Evolutionary conservation across 2,329 filamentous ascomycete species (phyloP).

Genomic region (Cryphonectria radicalis): DNA sequence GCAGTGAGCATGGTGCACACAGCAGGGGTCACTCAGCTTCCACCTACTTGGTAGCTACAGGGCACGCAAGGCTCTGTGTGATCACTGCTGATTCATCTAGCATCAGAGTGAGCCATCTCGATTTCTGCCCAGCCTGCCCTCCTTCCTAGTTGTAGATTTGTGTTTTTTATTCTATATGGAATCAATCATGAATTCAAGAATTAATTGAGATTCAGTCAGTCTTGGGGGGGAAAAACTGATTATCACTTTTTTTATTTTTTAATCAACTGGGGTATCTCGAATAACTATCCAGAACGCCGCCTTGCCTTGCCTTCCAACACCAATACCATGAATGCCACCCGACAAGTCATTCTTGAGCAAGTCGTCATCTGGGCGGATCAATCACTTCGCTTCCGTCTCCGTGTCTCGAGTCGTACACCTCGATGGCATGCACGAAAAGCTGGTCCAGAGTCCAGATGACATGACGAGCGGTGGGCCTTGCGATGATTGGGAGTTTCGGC

Average conservation of each 20-base stretch:
- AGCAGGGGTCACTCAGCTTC: background rate
- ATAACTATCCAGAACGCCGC: background rate
- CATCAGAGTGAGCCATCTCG: slow-evolving; percentile 13
- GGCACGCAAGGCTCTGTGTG: background rate
- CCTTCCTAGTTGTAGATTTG: background rate
- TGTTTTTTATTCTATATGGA: background rate
- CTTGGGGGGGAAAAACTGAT: background rate
- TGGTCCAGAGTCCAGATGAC: background rate
- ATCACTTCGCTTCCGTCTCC: background rate
- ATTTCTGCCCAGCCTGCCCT: background rate
- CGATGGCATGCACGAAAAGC: background rate
- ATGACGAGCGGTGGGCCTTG: background rate
- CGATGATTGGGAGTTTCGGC: background rate
- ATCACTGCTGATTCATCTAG: slow-evolving; percentile 1
- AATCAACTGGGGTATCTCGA: background rate
- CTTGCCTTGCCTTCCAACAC: background rate
- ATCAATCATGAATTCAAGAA: background rate
- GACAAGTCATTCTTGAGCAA: background rate
- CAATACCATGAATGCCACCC: background rate
- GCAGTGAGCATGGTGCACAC: background rate
- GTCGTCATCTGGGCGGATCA: background rate
- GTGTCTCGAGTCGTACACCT: background rate
- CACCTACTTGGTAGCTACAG: background rate
- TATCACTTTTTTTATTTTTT: background rate
- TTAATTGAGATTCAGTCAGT: background rate